These are phyloP conservation scores for Cornus kousa DNA, from an alignment of 148 eudicot genomes.

Conservation along the genomic window DNA sequence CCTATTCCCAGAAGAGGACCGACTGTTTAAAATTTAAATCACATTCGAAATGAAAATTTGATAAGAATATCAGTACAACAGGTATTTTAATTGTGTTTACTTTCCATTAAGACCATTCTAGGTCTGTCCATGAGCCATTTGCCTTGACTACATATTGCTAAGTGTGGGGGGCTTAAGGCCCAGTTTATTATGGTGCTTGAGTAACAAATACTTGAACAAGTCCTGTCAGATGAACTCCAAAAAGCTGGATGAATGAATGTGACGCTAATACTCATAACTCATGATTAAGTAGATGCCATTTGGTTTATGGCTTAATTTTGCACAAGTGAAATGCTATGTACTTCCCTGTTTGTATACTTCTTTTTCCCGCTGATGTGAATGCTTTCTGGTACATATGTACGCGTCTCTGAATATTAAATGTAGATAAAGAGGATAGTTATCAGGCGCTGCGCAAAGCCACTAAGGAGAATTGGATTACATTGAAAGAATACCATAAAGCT, in stretches of 20 bases:
- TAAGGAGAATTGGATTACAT: conserved; percentile 53
- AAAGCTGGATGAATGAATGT: not conserved
- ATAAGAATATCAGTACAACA: not conserved
- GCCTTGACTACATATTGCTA: no score
- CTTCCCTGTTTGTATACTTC: not conserved
- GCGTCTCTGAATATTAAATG: conserved; percentile 24
- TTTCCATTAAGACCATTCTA: not conserved
- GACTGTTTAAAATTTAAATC: not conserved
- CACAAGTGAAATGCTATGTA: not conserved
- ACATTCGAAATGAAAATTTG: not conserved
- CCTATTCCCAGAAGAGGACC: not conserved
- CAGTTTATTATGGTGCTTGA: not conserved
- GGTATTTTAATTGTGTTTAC: not conserved
- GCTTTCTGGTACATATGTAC: not conserved
- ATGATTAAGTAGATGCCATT: not conserved
- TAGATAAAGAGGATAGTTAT: conserved; percentile 44
- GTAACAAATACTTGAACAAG: not conserved
- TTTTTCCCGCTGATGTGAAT: not conserved
- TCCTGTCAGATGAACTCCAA: not conserved
- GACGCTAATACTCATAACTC: not conserved
- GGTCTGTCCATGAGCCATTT: not conserved
- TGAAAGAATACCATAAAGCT: conserved; percentile 75
- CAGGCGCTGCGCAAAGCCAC: conserved; percentile 49
- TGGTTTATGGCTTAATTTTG: not conserved
- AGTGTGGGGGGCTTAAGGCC: no score